These are phyloP conservation scores for Cutaneotrichosporon dermatis DNA, from an alignment of 1,284 basidiomycete species.

Conservation along the genomic window DNA sequence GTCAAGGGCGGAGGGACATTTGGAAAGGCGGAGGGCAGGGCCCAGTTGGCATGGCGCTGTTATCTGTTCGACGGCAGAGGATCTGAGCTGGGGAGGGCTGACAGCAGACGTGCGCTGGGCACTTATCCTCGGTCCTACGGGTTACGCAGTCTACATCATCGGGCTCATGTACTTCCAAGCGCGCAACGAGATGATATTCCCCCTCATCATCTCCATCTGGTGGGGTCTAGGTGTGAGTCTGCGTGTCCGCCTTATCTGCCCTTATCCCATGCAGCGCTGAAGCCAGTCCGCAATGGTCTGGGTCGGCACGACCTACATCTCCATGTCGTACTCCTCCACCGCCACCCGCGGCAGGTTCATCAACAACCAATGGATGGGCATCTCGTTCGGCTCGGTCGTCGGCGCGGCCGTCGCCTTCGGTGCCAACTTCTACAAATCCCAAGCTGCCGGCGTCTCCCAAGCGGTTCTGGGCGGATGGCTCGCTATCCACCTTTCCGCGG, in stretches of 20 bases:
- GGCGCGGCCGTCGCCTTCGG: slow-evolving; percentile 2
- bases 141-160: slow-evolving; percentile 3
- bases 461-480: slow-evolving; percentile 1
- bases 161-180: slow-evolving; percentile 8
- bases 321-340: background rate
- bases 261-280: background rate
- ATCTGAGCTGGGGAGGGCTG: too few relatives aligned
- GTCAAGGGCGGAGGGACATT: too few relatives aligned
- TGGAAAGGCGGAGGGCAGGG: too few relatives aligned
- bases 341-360: background rate
- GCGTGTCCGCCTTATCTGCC: background rate
- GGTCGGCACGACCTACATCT: slow-evolving; percentile 5
- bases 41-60: too few relatives aligned
- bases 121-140: slow-evolving; percentile 4
- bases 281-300: background rate
- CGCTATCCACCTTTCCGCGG: slow-evolving; percentile 1
- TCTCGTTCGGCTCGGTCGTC: background rate
- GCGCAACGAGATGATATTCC: slow-evolving; percentile 1
- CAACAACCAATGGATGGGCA: slow-evolving; percentile 6
- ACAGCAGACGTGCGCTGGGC: background rate
- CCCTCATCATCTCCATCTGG: background rate
- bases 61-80: too few relatives aligned
- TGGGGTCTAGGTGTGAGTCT: background rate
- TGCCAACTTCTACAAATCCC: slow-evolving; percentile 2
- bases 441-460: background rate